Percentiles rank a stretch among this genome's conserved stretches.
These are phyloP conservation scores for Corynespora cassiicola DNA, from an alignment of 2,329 filamentous ascomycete genomes.

Conservation along the genomic window DNA sequence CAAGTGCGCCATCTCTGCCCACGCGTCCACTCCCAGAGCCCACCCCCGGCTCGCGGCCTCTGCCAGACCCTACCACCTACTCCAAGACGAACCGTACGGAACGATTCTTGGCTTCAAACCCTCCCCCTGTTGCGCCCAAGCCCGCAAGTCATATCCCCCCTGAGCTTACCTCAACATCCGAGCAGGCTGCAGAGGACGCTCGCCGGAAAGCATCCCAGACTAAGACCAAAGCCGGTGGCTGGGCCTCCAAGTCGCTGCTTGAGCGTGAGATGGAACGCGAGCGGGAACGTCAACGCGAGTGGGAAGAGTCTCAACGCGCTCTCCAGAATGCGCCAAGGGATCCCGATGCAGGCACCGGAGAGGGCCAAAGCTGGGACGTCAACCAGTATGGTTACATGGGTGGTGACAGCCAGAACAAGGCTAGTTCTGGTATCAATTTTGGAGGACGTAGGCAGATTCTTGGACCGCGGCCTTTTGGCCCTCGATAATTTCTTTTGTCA, in stretches of 20 bases:
- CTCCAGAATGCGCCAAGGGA: constrained; percentile 63
- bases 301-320: constrained; percentile 77
- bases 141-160: constrained; percentile 50
- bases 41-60: constrained; percentile 26
- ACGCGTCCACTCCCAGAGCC: constrained; percentile 59
- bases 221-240: constrained; percentile 67
- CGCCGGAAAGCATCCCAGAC: constrained; percentile 64
- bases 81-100: constrained; percentile 58
- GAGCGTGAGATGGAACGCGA: constrained; percentile 85
- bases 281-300: constrained; percentile 76
- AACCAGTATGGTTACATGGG: constrained; percentile 79
- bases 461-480: constrained; percentile 71
- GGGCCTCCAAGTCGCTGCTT: constrained; percentile 73
- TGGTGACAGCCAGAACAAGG: constrained; percentile 74
- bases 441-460: constrained; percentile 78
- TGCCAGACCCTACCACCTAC: constrained; percentile 29
- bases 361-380: constrained; percentile 77
- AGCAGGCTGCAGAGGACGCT: constrained; percentile 68
- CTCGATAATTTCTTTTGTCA: constrained; percentile 14
- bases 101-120: constrained; percentile 63
- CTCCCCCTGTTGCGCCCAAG: constrained; percentile 55
- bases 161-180: constrained; percentile 64
- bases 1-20: constrained; percentile 35
- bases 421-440: constrained; percentile 66
- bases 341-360: constrained; percentile 67